These are phyloP conservation scores for Fusarium humuli DNA, from an alignment of 2,329 filamentous ascomycete species.

Conservation along the genomic window DNA sequence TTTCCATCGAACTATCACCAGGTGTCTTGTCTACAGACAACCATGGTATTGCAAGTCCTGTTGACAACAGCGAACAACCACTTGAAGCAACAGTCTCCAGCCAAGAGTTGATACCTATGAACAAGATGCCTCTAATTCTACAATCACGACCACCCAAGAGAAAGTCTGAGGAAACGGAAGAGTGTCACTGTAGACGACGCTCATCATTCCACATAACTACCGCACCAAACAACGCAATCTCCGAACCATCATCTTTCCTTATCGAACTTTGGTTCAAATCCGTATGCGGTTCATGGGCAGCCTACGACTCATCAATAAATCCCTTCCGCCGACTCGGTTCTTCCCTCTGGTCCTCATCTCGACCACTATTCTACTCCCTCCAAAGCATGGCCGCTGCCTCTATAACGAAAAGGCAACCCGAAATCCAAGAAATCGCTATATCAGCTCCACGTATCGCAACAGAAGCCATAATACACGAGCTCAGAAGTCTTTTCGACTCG, in stretches of 20 bases:
- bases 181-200: not conserved
- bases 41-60: too few relatives aligned
- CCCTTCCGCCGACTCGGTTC: constrained; percentile 34
- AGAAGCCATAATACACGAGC: constrained; percentile 34
- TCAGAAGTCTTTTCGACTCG: constrained; percentile 21
- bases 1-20: not conserved
- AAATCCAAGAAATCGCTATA: constrained; percentile 31
- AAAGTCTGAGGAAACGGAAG: not conserved
- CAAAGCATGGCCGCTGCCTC: constrained; percentile 41
- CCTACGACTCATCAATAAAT: constrained; percentile 37
- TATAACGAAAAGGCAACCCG: constrained; percentile 15
- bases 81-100: not conserved
- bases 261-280: constrained; percentile 42
- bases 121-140: constrained; percentile 4
- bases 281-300: constrained; percentile 39
- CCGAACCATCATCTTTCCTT: constrained; percentile 31
- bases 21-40: not conserved
- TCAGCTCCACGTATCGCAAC: constrained; percentile 32
- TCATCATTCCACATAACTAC: not conserved
- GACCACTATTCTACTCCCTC: constrained; percentile 35
- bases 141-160: not conserved
- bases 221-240: constrained; percentile 18
- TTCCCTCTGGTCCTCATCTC: constrained; percentile 27
- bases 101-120: not conserved
- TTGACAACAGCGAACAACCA: too few relatives aligned